These are phyloP conservation scores for Quercus agrifolia DNA, from an alignment of 306 rosid species.

Conservation along the genomic window DNA sequence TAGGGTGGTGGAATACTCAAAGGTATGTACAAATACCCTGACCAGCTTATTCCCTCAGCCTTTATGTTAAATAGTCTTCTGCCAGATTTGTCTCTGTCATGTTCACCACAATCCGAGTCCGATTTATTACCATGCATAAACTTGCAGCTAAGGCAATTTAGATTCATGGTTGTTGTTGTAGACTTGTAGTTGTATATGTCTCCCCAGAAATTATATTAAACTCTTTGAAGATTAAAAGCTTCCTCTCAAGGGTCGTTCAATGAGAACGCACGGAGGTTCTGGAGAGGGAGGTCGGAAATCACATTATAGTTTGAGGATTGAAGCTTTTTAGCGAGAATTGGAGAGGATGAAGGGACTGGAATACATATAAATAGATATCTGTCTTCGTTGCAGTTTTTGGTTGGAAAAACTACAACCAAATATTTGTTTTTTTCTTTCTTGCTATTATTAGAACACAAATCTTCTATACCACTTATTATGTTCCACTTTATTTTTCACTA, in stretches of 20 bases:
- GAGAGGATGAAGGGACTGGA: constrained; percentile 15
- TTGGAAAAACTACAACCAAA: constrained; percentile 7
- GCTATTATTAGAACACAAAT: no score
- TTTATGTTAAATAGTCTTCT: constrained; percentile 1
- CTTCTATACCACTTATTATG: no score
- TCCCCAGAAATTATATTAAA: not conserved
- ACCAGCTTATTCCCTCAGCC: constrained; percentile 48
- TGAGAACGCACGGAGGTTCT: constrained; percentile 2
- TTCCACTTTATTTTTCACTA: no score
- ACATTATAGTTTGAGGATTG: no score
- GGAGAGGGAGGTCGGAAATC: not conserved
- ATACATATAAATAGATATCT: not conserved
- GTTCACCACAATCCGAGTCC: constrained; percentile 32
- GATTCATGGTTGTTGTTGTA: constrained; percentile 41
- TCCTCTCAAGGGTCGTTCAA: not conserved
- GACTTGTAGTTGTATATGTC: not conserved
- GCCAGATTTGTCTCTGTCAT: constrained; percentile 12
- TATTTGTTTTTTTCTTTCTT: constrained; percentile 10
- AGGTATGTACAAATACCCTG: constrained; percentile 35
- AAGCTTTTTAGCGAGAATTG: no score
- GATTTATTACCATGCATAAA: constrained; percentile 33
- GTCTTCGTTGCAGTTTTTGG: not conserved
- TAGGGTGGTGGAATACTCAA: not conserved
- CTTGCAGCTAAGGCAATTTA: constrained; percentile 64
- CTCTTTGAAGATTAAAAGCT: constrained; percentile 4